Conservation (phyloP, 495 filamentous ascomycete species). For the Trichocladium antarcticum region DNA sequence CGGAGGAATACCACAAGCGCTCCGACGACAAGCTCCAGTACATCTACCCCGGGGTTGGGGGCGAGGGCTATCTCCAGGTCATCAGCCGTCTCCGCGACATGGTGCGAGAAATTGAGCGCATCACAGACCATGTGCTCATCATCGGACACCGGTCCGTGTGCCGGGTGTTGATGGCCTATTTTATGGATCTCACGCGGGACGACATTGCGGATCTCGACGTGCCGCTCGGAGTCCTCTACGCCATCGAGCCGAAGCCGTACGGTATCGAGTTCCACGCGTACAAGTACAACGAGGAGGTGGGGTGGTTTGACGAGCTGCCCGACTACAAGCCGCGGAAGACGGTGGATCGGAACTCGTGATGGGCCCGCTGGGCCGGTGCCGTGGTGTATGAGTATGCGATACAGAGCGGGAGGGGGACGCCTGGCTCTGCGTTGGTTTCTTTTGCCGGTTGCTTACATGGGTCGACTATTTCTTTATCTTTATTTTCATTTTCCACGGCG, state of each 20-base stretch:
- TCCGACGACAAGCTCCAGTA: conserved; percentile 78
- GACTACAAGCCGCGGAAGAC: conserved; percentile 60
- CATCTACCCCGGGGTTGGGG: conserved; percentile 87
- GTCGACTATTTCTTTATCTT: too few species aligned
- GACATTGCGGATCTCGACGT: conserved; percentile 89
- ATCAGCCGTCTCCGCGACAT: conserved; percentile 92
- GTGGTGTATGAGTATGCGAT: conserved; percentile 2
- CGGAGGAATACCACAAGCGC: conserved; percentile 66
- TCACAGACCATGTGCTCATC: conserved; percentile 86
- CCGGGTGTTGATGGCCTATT: conserved; percentile 88
- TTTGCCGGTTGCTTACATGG: neutral
- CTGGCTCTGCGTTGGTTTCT: neutral
- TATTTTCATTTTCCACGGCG: neutral
- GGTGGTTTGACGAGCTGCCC: conserved; percentile 73
- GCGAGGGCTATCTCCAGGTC: conserved; percentile 92
- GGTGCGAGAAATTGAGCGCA: conserved; percentile 92
- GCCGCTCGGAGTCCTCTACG: conserved; percentile 82
- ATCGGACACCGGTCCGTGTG: conserved; percentile 84
- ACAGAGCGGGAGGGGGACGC: neutral
- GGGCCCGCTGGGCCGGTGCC: neutral
- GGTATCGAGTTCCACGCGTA: conserved; percentile 95
- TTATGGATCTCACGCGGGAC: conserved; percentile 77
- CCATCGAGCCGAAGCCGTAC: conserved; percentile 94
- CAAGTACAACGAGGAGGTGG: conserved; percentile 61
- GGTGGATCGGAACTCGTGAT: conserved; percentile 29